A percentile compares a stretch with the other conserved stretches of the same genome.
These are phyloP conservation scores for Amylocystis lapponica DNA, from an alignment of 768 basidiomycete genomes.

Conservation along the genomic window DNA sequence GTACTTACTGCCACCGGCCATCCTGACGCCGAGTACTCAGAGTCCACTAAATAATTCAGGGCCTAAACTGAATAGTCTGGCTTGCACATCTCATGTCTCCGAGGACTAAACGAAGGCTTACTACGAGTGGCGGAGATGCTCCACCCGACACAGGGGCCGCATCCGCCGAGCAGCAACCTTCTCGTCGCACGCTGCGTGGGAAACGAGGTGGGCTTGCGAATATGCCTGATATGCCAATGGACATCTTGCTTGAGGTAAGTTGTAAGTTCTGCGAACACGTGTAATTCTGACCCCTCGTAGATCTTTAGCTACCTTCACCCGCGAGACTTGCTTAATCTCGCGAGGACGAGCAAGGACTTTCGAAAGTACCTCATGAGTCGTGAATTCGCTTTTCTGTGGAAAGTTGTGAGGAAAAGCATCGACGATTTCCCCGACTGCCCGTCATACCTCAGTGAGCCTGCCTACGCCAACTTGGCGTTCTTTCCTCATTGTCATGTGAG, in stretches of 20 bases:
- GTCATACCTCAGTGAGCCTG: slow-evolving; percentile 7
- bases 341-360: slow-evolving; percentile 30
- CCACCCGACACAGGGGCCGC: too few species aligned
- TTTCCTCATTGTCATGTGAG: slow-evolving; percentile 6
- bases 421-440: slow-evolving; percentile 2
- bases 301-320: slow-evolving; percentile 34
- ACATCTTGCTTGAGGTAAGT: slow-evolving; percentile 12
- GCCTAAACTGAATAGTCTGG: too few species aligned
- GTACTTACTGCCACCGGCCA: too few species aligned
- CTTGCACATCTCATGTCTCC: too few species aligned
- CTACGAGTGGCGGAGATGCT: too few species aligned
- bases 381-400: slow-evolving; percentile 27
- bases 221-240: slow-evolving; percentile 13
- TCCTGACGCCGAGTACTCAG: too few species aligned
- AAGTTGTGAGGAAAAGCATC: slow-evolving; percentile 19
- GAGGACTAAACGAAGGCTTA: too few species aligned
- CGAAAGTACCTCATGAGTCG: slow-evolving; percentile 27
- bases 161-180: too few species aligned
- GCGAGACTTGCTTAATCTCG: slow-evolving; percentile 35
- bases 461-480: slow-evolving; percentile 8
- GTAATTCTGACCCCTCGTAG: slow-evolving; percentile 17
- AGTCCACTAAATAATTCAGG: too few species aligned
- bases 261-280: too few species aligned
- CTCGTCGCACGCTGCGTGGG: not conserved
- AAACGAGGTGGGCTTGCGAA: slow-evolving; percentile 10